A percentile compares a stretch with the other conserved stretches of the same genome.
phyloP scores from a whole-genome alignment of 768 basidiomycete genomes.

The Leccinum truebloodii region DNA sequence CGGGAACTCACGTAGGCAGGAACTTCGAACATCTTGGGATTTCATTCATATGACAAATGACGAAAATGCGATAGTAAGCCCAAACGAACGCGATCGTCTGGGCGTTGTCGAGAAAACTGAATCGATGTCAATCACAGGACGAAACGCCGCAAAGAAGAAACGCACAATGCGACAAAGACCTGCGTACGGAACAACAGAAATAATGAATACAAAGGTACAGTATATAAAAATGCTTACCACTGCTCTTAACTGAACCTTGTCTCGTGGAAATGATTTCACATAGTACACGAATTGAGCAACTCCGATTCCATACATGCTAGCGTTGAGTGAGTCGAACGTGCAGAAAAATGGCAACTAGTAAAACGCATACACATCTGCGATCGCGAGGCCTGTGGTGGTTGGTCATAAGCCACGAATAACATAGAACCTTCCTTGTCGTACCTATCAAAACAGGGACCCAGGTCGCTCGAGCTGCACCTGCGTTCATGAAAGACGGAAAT shows the following conservation, averaged over 20 bases:
- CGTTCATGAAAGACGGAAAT: conserved; percentile 9
- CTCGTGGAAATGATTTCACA: conserved; percentile 17
- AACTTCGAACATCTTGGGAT: background rate
- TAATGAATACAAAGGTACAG: background rate
- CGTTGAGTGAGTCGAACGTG: background rate
- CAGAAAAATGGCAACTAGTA: background rate
- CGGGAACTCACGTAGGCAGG: conserved; percentile 11
- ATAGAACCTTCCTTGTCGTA: background rate
- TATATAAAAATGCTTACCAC: conserved; percentile 11
- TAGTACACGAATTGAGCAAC: conserved; percentile 10
- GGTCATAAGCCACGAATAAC: background rate
- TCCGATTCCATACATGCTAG: background rate
- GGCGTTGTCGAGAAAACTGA: conserved; percentile 11
- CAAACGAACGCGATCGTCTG: background rate
- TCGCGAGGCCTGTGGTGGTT: conserved; percentile 18
- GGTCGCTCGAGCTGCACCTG: background rate
- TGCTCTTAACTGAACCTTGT: conserved; percentile 10
- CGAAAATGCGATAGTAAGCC: conserved; percentile 3
- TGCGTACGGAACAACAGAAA: background rate
- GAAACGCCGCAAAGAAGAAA: background rate
- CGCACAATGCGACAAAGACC: conserved; percentile 16
- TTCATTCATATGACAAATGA: conserved; percentile 11
- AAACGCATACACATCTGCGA: conserved; percentile 17
- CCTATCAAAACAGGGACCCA: conserved; percentile 23
- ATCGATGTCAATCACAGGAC: background rate